These are phyloP conservation scores for Cercis canadensis DNA, from an alignment of 306 rosid species.

Conservation along the genomic window DNA sequence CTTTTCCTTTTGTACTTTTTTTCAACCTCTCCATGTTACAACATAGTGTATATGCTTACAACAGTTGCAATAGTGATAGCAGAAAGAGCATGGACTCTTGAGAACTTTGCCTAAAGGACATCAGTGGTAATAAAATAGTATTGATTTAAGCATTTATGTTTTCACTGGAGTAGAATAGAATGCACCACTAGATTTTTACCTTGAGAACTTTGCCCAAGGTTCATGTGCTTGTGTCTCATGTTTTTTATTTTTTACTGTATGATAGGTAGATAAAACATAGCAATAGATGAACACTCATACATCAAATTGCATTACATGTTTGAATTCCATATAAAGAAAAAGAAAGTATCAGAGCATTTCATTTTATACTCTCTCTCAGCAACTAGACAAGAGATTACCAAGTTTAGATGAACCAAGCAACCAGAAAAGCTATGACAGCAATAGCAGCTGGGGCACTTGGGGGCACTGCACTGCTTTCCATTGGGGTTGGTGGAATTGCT, in stretches of 20 bases:
- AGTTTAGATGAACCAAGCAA: slow-evolving; percentile 56
- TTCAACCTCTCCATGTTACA: too few species aligned
- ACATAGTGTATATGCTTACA: background rate
- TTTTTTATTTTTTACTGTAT: slow-evolving; percentile 3
- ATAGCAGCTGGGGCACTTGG: slow-evolving; percentile 43
- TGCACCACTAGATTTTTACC: background rate
- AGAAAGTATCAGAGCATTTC: slow-evolving; percentile 29
- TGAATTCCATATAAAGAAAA: slow-evolving; percentile 25
- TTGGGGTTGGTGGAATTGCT: slow-evolving; percentile 74
- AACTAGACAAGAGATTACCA: slow-evolving; percentile 14
- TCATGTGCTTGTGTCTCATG: background rate
- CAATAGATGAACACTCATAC: slow-evolving; percentile 26
- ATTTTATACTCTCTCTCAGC: slow-evolving; percentile 6
- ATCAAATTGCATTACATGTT: slow-evolving; percentile 1
- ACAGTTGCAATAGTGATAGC: background rate
- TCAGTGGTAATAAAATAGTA: background rate
- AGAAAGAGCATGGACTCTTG: background rate
- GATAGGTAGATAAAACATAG: slow-evolving; percentile 30
- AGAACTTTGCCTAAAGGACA: background rate
- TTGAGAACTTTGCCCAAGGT: background rate
- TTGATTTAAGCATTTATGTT: background rate
- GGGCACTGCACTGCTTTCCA: slow-evolving; percentile 57
- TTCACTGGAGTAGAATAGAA: background rate
- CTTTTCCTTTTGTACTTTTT: background rate
- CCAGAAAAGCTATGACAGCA: slow-evolving; percentile 47